phyloP scores from a whole-genome alignment of 768 basidiomycete species.

The Floccularia luteovirens region DNA sequence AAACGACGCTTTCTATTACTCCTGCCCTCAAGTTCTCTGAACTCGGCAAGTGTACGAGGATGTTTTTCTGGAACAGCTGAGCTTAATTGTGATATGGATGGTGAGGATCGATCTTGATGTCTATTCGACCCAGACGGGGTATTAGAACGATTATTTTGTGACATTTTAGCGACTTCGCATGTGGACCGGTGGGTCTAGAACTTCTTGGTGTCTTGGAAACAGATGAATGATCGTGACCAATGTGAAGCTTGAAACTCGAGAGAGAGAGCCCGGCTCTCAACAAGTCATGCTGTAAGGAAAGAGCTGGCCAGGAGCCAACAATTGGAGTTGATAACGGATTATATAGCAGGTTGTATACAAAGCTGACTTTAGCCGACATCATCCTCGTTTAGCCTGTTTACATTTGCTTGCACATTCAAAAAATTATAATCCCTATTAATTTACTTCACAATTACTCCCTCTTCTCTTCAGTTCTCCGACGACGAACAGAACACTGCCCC shows the following conservation, averaged over 20 bases:
- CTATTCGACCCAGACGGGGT: conserved; percentile 34
- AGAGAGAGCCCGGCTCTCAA: conserved; percentile 28
- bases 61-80: conserved; percentile 40
- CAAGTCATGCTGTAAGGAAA: conserved; percentile 19
- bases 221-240: neutral
- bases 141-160: conserved; percentile 1
- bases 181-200: neutral
- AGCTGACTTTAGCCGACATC: too few species aligned
- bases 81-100: conserved; percentile 51
- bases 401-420: too few species aligned
- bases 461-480: too few species aligned
- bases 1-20: conserved; percentile 54
- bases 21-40: conserved; percentile 55
- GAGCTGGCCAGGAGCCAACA: conserved; percentile 4
- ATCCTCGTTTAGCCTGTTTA: too few species aligned
- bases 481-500: conserved; percentile 8
- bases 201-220: neutral
- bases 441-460: too few species aligned
- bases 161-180: conserved; percentile 2
- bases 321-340: neutral
- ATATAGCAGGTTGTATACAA: too few species aligned
- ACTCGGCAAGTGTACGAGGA: conserved; percentile 52
- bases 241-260: neutral
- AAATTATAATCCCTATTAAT: too few species aligned
- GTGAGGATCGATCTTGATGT: conserved; percentile 33